Evolutionary conservation across 371 early-diverging fungal genomes (phyloP), one percentile per base, ranked within the genome.

Genomic region (Mucor piriformis): DNA sequence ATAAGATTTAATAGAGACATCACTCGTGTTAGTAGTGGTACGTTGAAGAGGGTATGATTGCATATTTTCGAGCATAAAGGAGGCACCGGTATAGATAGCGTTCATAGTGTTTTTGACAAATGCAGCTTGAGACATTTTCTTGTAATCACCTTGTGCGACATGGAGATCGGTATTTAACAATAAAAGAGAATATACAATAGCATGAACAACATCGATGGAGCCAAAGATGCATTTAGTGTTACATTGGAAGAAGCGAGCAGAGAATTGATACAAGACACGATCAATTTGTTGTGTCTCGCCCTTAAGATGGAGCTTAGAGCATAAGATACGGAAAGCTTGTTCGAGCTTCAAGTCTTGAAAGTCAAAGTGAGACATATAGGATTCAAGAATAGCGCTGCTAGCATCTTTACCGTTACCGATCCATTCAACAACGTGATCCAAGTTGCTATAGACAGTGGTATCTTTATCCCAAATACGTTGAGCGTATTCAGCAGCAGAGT

Each of bases 161-260:
- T 94, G 91, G 33, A 95, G 79, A 67, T 96, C 96, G 5, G 96
- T 96, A 67, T 95, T 95, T 11, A 96, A 83, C 48, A 96, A 69
- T 53, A 96, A 71, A 4, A 93, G 53, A 10, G 94, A 93, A 63
- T 91, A 94, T 0, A 89, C 76, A 57, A 94, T 83, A 8, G 89
- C 88, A 61, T 95, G 88, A 0, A 92, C 90, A 21, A 89, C 88
- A 57, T 87, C 70, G 20, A 69, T 54, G 38, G 67, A 76, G n/a
- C 74, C 76, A 23, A 79, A 72, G 15, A 76, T 63, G 23, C 77
- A 63, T 24, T 77, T 66, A 3, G 81, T 81, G 59, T 93, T 92
- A 65, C 92, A 92, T 13, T 77, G 76, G 71, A 86, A 88, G 67
- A 86, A 94, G 6, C 89, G 73, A 48, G 73, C 68, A 27, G 93